Evolutionary conservation across 2,329 filamentous ascomycete species (phyloP).

Genomic region (Myriangium duriaei): DNA sequence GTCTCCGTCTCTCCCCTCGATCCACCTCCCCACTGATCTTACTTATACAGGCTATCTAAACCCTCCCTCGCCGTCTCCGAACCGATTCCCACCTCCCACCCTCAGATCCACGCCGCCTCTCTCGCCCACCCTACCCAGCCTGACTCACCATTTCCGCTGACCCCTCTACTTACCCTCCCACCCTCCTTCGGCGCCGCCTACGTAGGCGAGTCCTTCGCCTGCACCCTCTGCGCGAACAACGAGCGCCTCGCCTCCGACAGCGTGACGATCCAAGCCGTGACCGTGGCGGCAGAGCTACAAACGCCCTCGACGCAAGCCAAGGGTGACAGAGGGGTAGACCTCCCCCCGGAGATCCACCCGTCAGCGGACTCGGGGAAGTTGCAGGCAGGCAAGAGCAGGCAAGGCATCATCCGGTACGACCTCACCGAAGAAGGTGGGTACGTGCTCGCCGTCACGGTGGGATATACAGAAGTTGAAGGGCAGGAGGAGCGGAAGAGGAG

Average conservation of each 20-base stretch:
- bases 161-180: slow-evolving; percentile 63
- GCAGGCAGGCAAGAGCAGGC: slow-evolving; percentile 27
- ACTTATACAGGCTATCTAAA: slow-evolving; percentile 56
- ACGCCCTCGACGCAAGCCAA: slow-evolving; percentile 56
- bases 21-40: slow-evolving; percentile 46
- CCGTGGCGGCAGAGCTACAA: slow-evolving; percentile 88
- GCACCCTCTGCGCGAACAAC: slow-evolving; percentile 92
- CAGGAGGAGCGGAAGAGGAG: slow-evolving; percentile 55
- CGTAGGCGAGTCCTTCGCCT: slow-evolving; percentile 88
- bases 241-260: slow-evolving; percentile 40
- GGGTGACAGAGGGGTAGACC: slow-evolving; percentile 28
- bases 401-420: slow-evolving; percentile 73
- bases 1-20: slow-evolving; percentile 59
- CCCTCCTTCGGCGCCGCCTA: slow-evolving; percentile 89
- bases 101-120: slow-evolving; percentile 50
- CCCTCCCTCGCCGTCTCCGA: slow-evolving; percentile 61
- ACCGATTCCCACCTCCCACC: slow-evolving; percentile 47
- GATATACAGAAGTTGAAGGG: slow-evolving; percentile 65
- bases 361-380: slow-evolving; percentile 43
- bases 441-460: slow-evolving; percentile 83
- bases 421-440: slow-evolving; percentile 91
- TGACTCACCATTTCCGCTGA: slow-evolving; percentile 41
- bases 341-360: slow-evolving; percentile 51
- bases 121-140: slow-evolving; percentile 53
- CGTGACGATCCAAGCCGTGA: slow-evolving; percentile 56